These are phyloP conservation scores for Hymenoscyphus fructigenus DNA, from an alignment of 2,329 filamentous ascomycete genomes.

Conservation along the genomic window DNA sequence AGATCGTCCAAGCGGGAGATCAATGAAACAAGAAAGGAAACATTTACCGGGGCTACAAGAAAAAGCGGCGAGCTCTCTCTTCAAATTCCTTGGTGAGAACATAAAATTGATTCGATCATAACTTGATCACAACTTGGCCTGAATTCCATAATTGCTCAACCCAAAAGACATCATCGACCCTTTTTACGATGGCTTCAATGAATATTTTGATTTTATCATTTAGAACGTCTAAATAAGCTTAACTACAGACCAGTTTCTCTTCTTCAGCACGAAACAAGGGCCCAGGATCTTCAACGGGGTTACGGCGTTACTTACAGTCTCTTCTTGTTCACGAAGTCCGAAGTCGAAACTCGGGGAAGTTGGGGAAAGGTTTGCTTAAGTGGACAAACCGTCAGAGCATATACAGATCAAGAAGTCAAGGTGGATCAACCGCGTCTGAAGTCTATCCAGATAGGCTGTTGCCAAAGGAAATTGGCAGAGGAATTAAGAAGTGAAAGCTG, in stretches of 20 bases:
- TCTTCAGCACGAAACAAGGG: conserved; percentile 4
- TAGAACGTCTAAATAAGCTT: not conserved
- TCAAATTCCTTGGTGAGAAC: not conserved
- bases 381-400: not conserved
- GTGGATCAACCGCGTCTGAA: not conserved
- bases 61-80: not conserved
- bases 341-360: not conserved
- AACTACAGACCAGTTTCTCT: not conserved
- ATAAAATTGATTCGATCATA: not conserved
- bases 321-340: not conserved
- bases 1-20: not conserved
- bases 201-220: not conserved
- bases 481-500: not conserved
- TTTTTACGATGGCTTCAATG: not conserved
- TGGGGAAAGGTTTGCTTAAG: not conserved
- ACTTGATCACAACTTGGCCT: not conserved
- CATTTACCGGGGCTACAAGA: not conserved
- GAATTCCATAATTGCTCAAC: too few relatives aligned
- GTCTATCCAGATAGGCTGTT: not conserved
- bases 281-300: not conserved
- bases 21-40: not conserved
- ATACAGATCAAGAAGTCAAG: not conserved
- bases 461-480: not conserved
- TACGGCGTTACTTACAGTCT: not conserved
- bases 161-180: not conserved